Percentiles rank a stretch among this genome's conserved stretches.
phyloP scores from a whole-genome alignment of 345 rosid genomes.

The Cochlearia excelsa region DNA sequence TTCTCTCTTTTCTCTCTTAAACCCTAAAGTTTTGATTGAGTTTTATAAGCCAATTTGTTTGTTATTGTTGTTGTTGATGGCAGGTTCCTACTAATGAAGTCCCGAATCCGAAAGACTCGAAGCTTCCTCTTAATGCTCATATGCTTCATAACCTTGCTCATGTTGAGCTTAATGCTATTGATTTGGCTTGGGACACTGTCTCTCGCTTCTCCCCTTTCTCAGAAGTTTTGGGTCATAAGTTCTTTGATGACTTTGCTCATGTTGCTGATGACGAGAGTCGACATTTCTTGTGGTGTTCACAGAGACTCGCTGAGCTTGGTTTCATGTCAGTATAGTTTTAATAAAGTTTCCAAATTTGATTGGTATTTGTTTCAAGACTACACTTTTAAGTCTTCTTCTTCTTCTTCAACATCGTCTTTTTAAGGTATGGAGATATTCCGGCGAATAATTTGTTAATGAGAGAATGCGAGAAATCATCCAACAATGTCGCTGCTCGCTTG shows the following conservation, averaged over 20 bases:
- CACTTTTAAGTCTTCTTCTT: not conserved
- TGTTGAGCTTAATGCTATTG: slow-evolving; percentile 92
- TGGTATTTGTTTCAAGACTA: not conserved
- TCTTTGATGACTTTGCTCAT: slow-evolving; percentile 90
- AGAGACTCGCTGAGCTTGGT: slow-evolving; percentile 85
- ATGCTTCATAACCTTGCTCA: slow-evolving; percentile 95
- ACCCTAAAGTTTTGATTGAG: not conserved
- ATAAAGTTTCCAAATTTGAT: slow-evolving; percentile 8
- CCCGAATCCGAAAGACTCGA: slow-evolving; percentile 64
- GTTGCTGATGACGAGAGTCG: slow-evolving; percentile 99
- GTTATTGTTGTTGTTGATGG: not conserved
- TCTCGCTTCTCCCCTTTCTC: slow-evolving; percentile 75
- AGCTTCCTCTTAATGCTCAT: slow-evolving; percentile 83
- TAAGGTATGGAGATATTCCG: slow-evolving; percentile 90
- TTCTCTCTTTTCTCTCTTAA: slow-evolving; percentile 20
- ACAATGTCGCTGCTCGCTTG: slow-evolving; percentile 80
- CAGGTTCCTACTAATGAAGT: slow-evolving; percentile 78
- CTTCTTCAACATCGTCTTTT: not conserved
- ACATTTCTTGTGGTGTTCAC: slow-evolving; percentile 92
- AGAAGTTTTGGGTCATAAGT: slow-evolving; percentile 56
- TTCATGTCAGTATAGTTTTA: slow-evolving; percentile 50
- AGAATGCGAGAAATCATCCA: slow-evolving; percentile 77
- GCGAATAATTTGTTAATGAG: slow-evolving; percentile 91
- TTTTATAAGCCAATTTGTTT: not conserved
- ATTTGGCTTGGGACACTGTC: slow-evolving; percentile 97